Conservation (phyloP, 2,329 filamentous ascomycete genomes). For the Claviceps africana region DNA sequence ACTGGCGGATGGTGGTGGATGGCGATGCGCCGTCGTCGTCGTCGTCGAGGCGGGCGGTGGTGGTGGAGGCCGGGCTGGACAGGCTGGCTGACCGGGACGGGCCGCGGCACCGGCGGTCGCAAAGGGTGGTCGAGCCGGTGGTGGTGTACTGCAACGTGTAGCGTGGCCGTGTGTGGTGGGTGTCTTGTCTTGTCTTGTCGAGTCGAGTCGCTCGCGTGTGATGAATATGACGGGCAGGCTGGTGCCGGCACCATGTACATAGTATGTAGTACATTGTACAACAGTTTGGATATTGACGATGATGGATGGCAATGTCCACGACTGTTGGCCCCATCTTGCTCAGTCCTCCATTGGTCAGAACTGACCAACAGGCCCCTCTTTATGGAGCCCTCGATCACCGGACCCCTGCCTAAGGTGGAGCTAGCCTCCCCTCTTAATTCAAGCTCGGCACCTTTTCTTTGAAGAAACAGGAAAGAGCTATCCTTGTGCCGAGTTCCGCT, state of each 20-base stretch:
- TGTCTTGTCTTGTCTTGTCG: too few relatives aligned
- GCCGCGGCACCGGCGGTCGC: not conserved
- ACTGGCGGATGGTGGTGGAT: not conserved
- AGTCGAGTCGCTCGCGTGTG: not conserved
- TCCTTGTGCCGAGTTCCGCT: too few relatives aligned
- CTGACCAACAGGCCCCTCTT: too few relatives aligned
- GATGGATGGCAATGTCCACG: too few relatives aligned
- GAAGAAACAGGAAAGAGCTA: too few relatives aligned
- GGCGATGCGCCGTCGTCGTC: not conserved
- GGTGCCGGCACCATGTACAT: not conserved
- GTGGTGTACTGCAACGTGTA: not conserved
- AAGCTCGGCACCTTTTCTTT: too few relatives aligned
- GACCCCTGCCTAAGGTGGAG: not conserved
- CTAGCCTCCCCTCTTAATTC: not conserved
- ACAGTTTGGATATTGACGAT: too few relatives aligned
- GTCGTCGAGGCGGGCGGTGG: not conserved
- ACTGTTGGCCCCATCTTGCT: not conserved
- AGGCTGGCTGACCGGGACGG: not conserved
- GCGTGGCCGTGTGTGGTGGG: not conserved
- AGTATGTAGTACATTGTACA: too few relatives aligned
- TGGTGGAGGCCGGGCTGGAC: not conserved
- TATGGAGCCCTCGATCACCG: too few relatives aligned
- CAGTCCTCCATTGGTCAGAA: not conserved
- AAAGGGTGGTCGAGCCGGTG: not conserved
- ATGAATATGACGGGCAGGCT: too few relatives aligned